Evolutionary conservation across 257 asterid species (phyloP).

Genomic region (Handroanthus guayacan): DNA sequence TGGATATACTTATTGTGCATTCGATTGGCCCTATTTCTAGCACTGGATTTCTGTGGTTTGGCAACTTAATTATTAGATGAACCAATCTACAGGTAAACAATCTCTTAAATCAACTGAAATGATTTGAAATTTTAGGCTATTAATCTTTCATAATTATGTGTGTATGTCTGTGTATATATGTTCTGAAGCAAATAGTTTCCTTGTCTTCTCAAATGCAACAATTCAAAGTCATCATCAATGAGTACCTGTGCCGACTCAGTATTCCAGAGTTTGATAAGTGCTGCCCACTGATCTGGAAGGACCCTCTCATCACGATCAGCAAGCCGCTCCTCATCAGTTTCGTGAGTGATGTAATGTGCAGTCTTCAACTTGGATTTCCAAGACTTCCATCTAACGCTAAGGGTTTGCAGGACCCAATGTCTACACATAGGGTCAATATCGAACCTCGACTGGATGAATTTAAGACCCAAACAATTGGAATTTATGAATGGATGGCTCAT

Average conservation of each 20-base stretch:
- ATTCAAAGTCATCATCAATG: not conserved
- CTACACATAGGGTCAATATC: conserved; percentile 42
- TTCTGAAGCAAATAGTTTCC: not conserved
- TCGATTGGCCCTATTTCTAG: conserved; percentile 47
- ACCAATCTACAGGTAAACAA: conserved; percentile 1
- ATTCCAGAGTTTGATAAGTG: conserved; percentile 49
- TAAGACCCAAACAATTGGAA: not conserved
- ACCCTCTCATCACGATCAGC: conserved; percentile 55
- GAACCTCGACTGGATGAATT: conserved; percentile 41
- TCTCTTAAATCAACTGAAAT: not conserved
- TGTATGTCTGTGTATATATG: not conserved
- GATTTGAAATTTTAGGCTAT: conserved; percentile 2
- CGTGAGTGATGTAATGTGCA: conserved; percentile 42
- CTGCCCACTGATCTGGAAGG: conserved; percentile 56
- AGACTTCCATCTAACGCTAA: conserved; percentile 45
- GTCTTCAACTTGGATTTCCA: conserved; percentile 47
- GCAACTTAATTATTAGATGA: not conserved
- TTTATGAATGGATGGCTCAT: not conserved
- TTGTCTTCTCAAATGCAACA: not conserved
- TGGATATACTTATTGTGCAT: conserved; percentile 41
- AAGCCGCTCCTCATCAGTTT: conserved; percentile 49
- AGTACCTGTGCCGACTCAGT: conserved; percentile 47
- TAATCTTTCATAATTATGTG: not conserved
- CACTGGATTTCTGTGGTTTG: conserved; percentile 44
- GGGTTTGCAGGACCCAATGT: conserved; percentile 44